Conservation (phyloP, 2,329 filamentous ascomycete genomes). For the Aspergillus thermomutatus region DNA sequence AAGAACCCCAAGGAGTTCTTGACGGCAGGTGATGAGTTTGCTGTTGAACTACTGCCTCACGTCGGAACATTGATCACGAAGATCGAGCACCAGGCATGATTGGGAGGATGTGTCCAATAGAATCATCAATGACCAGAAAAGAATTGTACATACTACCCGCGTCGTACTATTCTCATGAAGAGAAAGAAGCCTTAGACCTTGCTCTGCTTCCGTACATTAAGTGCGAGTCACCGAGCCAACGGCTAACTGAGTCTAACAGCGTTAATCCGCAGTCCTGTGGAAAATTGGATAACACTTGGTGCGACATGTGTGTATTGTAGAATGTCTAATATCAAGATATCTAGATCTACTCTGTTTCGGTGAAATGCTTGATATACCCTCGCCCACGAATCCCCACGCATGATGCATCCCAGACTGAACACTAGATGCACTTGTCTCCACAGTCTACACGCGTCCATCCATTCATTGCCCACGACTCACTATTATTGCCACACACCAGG, state of each 20-base stretch:
- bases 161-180: no score
- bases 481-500: background rate
- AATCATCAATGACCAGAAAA: background rate
- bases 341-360: background rate
- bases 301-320: background rate
- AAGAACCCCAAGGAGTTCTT: conserved; percentile 43
- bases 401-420: no score
- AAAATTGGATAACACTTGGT: background rate
- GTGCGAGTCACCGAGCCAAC: no score
- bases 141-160: background rate
- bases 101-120: background rate
- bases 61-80: conserved; percentile 49
- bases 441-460: background rate
- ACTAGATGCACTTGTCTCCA: background rate
- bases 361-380: background rate
- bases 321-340: background rate
- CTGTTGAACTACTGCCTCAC: conserved; percentile 48
- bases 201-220: no score
- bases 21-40: conserved; percentile 46
- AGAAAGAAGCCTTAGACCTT: background rate
- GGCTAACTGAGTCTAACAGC: background rate
- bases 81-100: conserved; percentile 32
- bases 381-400: background rate
- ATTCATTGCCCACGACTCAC: background rate
- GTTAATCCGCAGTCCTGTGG: background rate